Percentiles rank a stretch among this genome's conserved stretches.
Conservation (phyloP, 2,329 filamentous ascomycete genomes). For the Macrophomina tecta region DNA sequence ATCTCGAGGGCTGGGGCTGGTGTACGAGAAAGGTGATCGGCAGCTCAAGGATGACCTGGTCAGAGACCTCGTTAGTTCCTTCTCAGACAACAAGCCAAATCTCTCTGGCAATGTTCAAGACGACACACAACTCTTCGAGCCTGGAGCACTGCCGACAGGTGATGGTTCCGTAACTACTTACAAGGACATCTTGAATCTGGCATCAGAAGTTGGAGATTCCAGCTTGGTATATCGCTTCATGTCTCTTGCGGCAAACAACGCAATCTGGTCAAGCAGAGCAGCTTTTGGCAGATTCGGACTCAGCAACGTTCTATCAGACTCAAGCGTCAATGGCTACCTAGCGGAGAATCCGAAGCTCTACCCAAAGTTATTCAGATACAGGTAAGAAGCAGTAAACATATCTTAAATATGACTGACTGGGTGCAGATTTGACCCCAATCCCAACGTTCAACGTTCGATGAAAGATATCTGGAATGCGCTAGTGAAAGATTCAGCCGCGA, state of each 20-base stretch:
- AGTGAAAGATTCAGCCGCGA: slow-evolving; percentile 83
- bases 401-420: slow-evolving; percentile 31
- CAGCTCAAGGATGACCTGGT: slow-evolving; percentile 82
- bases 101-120: slow-evolving; percentile 78
- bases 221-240: slow-evolving; percentile 98
- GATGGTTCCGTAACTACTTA: slow-evolving; percentile 94
- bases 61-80: slow-evolving; percentile 84
- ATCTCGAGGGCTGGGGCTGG: slow-evolving; percentile 85
- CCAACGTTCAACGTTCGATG: slow-evolving; percentile 93
- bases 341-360: slow-evolving; percentile 90
- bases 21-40: slow-evolving; percentile 90
- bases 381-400: slow-evolving; percentile 42
- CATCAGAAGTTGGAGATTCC: slow-evolving; percentile 95
- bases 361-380: slow-evolving; percentile 90
- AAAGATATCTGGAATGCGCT: slow-evolving; percentile 96
- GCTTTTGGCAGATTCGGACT: slow-evolving; percentile 94
- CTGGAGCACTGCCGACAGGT: slow-evolving; percentile 85
- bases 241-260: slow-evolving; percentile 93
- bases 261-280: slow-evolving; percentile 95
- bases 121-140: slow-evolving; percentile 92
- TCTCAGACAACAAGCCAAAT: slow-evolving; percentile 76
- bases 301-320: slow-evolving; percentile 88
- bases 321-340: slow-evolving; percentile 70
- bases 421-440: slow-evolving; percentile 80
- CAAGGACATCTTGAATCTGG: slow-evolving; percentile 93